phyloP scores from a whole-genome alignment of 1,139 yeast genomes.

The Blastobotrys indianensis region DNA sequence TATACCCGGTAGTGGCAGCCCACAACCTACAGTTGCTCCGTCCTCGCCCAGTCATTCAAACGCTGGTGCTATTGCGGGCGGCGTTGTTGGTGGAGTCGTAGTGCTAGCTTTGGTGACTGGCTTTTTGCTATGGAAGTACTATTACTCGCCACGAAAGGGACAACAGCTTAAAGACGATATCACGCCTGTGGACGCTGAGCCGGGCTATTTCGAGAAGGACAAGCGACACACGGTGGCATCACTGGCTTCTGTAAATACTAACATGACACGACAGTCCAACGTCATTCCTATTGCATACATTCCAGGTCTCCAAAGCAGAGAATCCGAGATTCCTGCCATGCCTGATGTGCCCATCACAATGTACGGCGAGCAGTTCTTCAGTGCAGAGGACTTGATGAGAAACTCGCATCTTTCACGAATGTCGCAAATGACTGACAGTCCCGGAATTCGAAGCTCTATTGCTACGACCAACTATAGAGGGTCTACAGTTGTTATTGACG shows the following conservation, averaged over 20 bases:
- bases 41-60: constrained; percentile 10
- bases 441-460: constrained; percentile 26
- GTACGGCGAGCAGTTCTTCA: constrained; percentile 17
- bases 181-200: constrained; percentile 19
- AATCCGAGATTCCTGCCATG: constrained; percentile 13
- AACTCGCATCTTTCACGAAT: constrained; percentile 17
- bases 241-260: constrained; percentile 23
- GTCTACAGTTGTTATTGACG: constrained; percentile 27
- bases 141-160: constrained; percentile 21
- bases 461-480: constrained; percentile 32
- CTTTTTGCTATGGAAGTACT: constrained; percentile 28
- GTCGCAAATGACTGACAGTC: constrained; percentile 1
- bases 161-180: constrained; percentile 14
- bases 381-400: constrained; percentile 23
- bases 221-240: constrained; percentile 22
- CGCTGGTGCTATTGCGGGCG: constrained; percentile 37
- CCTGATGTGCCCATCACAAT: constrained; percentile 13
- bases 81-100: constrained; percentile 35
- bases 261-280: constrained; percentile 70
- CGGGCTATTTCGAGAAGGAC: constrained; percentile 16
- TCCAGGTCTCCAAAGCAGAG: constrained; percentile 59
- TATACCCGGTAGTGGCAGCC: constrained; percentile 1
- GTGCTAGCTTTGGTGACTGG: constrained; percentile 26
- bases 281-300: constrained; percentile 90
- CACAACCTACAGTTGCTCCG: no score